Conservation (phyloP, 352 stramenopile species). For the Halophytophthora polymorphica region DNA sequence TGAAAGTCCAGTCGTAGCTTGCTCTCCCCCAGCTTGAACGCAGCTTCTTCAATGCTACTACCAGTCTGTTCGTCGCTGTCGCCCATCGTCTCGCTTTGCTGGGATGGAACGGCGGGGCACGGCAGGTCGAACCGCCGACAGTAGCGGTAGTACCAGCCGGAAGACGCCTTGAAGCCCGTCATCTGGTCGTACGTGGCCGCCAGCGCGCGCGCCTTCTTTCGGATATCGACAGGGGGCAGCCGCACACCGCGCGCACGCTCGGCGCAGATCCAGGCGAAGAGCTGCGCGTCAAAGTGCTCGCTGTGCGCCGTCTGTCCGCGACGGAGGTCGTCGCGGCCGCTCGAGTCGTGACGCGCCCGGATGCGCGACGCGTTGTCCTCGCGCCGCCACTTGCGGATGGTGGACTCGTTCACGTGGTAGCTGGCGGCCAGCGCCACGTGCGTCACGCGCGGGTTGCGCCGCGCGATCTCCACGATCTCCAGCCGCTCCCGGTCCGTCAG, state of each 20-base stretch:
- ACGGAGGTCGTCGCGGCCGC: constrained; percentile 35
- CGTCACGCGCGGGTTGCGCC: constrained; percentile 38
- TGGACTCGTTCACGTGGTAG: constrained; percentile 56
- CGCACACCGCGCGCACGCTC: constrained; percentile 17
- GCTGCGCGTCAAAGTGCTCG: constrained; percentile 33
- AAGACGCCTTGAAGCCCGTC: constrained; percentile 51
- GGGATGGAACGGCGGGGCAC: constrained; percentile 15
- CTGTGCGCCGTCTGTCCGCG: constrained; percentile 37
- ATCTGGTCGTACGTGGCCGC: constrained; percentile 29
- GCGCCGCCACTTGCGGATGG: constrained; percentile 55
- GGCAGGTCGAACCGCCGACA: constrained; percentile 37
- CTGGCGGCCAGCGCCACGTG: constrained; percentile 46
- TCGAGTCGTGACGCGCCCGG: constrained; percentile 31
- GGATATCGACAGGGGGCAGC: constrained; percentile 25
- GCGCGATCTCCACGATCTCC: constrained; percentile 57
- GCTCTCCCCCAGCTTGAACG: no score
- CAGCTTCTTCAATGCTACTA: neutral
- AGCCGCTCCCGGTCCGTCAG: constrained; percentile 63
- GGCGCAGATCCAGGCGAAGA: constrained; percentile 36
- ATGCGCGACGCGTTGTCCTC: constrained; percentile 35
- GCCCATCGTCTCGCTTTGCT: constrained; percentile 1
- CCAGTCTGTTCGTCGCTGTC: neutral
- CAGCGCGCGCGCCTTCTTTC: constrained; percentile 34
- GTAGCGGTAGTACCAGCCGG: constrained; percentile 57
- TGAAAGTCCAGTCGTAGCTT: no score